Evolutionary conservation across 441 rosid species (phyloP).

Genomic region (Lepidium campestre): DNA sequence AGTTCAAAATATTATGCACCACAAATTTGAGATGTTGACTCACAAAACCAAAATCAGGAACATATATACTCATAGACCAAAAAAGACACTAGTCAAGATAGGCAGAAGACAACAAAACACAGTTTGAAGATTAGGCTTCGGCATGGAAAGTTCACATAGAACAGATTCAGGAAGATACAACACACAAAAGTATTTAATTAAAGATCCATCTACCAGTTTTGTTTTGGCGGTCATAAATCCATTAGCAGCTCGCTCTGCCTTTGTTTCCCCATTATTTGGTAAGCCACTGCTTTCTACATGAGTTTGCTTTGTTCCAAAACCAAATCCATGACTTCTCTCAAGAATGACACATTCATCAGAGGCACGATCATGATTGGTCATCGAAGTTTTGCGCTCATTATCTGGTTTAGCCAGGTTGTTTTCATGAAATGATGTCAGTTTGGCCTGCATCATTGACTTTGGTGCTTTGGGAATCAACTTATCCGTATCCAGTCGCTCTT

Average conservation of each 20-base stretch:
- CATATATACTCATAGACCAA: background rate
- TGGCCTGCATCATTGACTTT: conserved; percentile 49
- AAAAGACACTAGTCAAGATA: no score
- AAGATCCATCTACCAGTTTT: conserved; percentile 55
- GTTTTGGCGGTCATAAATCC: conserved; percentile 87
- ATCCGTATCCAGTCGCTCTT: conserved; percentile 33
- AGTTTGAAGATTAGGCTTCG: no score
- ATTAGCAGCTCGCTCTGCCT: conserved; percentile 44
- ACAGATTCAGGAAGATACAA: no score
- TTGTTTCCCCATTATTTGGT: conserved; percentile 33
- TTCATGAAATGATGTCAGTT: conserved; percentile 72
- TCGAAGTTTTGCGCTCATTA: conserved; percentile 28
- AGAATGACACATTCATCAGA: conserved; percentile 49
- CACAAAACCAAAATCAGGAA: background rate
- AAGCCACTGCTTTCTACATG: conserved; percentile 49
- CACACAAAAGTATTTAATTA: no score
- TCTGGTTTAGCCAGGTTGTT: conserved; percentile 40
- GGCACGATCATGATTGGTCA: conserved; percentile 35
- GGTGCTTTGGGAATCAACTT: conserved; percentile 38
- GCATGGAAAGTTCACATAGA: no score
- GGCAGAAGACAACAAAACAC: no score
- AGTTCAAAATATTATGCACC: conserved; percentile 5
- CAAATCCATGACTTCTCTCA: conserved; percentile 41
- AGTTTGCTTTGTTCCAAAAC: conserved; percentile 53
- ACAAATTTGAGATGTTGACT: background rate